Base-by-base conservation (phyloP, 208 protist species). In the Leptomonas pyrrhocoris region DNA sequence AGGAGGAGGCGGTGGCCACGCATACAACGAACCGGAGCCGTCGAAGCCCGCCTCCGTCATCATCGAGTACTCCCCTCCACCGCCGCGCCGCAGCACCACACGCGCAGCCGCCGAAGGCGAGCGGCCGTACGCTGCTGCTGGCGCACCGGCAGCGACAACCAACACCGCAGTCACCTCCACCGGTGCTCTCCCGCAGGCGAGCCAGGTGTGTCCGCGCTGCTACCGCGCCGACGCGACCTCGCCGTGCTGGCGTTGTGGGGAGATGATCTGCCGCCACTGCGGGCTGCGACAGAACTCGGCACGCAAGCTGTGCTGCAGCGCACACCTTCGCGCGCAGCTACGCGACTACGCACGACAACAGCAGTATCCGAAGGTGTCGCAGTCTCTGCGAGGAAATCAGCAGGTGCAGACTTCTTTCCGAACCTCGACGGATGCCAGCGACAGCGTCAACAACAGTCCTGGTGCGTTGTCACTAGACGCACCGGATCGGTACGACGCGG, bases 201-300 rank as follows among this genome's bases (percentile, higher is more conserved):
- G 60, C 40, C 69, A 25, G 8, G 58, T 80, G 31, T 91, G 83
- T 51, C 45, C 46, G 30, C 62, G 56, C n/a, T 91, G 83, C 63
- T 83, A 74, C 50, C 68, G 79, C 19, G 64, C 49, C 16, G 80
- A 88, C 27, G 86, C 80, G 27, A 86, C 75, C 11, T 79, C 74
- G 18, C 49, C 69, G 23, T 91, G 85, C 66, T 83, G 70, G 69
- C 56, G 57, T 15, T 91, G 85, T 51, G 57, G 67, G 15, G 78
- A 72, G 30, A 62, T 77, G 58, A 73, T 91, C n/a, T 91, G 85
- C 77, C 62, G 74, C n/a, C 79, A 74, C 59, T 91, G 85, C 60
- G 80, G 80, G 8, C 58, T 80, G 36, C 74, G 16, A 18, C 65
- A 59, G 13, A 65, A 58, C 12, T 59, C 70, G 28, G 49, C 54